These are phyloP conservation scores for Botrytis aclada DNA, from an alignment of 2,329 filamentous ascomycete species.

Conservation along the genomic window DNA sequence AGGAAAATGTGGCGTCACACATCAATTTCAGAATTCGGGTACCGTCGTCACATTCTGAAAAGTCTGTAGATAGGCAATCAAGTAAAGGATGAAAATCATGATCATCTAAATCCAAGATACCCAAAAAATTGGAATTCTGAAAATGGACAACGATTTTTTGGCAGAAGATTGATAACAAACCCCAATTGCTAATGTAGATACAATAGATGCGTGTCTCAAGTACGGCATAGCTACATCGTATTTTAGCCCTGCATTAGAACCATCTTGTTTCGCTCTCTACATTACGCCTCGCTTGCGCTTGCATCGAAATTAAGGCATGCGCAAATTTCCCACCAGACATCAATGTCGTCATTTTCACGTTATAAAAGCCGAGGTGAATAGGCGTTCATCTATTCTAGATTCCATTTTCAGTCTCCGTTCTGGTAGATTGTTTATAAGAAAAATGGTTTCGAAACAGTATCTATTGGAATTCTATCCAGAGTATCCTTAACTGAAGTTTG, in stretches of 20 bases:
- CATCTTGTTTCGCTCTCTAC: not conserved
- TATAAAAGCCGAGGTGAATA: not conserved
- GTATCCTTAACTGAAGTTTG: no score
- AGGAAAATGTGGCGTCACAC: not conserved
- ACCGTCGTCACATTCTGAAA: not conserved
- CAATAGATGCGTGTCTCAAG: not conserved
- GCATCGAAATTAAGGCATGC: not conserved
- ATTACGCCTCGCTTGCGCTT: not conserved
- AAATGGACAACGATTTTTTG: no score
- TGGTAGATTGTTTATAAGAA: no score
- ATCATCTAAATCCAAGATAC: not conserved
- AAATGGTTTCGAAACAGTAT: no score
- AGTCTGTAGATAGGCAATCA: not conserved
- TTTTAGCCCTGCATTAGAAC: not conserved
- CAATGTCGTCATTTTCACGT: not conserved
- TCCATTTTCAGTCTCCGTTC: not conserved
- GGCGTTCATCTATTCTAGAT: not conserved
- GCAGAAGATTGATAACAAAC: not conserved
- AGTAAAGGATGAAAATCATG: not conserved
- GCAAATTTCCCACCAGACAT: not conserved
- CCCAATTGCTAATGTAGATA: not conserved
- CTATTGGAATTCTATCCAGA: no score
- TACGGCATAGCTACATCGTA: not conserved
- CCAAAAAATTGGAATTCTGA: no score
- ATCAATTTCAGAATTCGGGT: not conserved